phyloP scores from a whole-genome alignment of 2,329 filamentous ascomycete species.

The Hymenoscyphus infarciens region DNA sequence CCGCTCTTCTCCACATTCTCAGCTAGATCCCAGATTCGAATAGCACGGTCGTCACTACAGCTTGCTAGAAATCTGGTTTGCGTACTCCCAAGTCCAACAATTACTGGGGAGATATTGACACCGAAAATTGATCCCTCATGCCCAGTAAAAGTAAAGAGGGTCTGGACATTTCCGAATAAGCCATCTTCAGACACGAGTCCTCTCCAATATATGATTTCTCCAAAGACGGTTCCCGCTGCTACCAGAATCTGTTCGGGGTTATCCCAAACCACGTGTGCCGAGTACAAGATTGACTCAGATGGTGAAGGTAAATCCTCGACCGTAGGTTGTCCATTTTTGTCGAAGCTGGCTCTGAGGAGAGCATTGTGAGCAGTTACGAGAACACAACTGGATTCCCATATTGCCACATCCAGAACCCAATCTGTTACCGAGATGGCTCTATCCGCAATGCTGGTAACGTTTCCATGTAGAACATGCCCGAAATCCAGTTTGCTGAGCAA shows the following conservation, averaged over 20 bases:
- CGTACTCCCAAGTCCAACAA: constrained; percentile 40
- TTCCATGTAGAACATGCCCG: constrained; percentile 14
- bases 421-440: constrained; percentile 55
- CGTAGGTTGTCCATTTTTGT: constrained; percentile 34
- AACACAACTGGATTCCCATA: constrained; percentile 51
- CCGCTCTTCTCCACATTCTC: background rate
- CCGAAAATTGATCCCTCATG: constrained; percentile 96
- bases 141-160: constrained; percentile 54
- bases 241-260: constrained; percentile 61
- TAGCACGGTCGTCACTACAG: constrained; percentile 91
- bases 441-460: constrained; percentile 19
- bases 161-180: constrained; percentile 35
- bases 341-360: constrained; percentile 50
- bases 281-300: constrained; percentile 83
- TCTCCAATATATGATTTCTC: constrained; percentile 89
- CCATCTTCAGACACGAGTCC: constrained; percentile 43
- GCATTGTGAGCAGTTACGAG: constrained; percentile 87
- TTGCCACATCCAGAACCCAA: constrained; percentile 70
- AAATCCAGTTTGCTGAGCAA: constrained; percentile 35
- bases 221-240: constrained; percentile 88
- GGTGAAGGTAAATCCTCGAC: constrained; percentile 55
- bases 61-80: constrained; percentile 69
- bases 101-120: constrained; percentile 67
- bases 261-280: constrained; percentile 68
- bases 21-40: constrained; percentile 78